A percentile compares a stretch with the other conserved stretches of the same genome.
phyloP scores from a whole-genome alignment of 2,329 filamentous ascomycete genomes.

The Ophiobolus disseminans region DNA sequence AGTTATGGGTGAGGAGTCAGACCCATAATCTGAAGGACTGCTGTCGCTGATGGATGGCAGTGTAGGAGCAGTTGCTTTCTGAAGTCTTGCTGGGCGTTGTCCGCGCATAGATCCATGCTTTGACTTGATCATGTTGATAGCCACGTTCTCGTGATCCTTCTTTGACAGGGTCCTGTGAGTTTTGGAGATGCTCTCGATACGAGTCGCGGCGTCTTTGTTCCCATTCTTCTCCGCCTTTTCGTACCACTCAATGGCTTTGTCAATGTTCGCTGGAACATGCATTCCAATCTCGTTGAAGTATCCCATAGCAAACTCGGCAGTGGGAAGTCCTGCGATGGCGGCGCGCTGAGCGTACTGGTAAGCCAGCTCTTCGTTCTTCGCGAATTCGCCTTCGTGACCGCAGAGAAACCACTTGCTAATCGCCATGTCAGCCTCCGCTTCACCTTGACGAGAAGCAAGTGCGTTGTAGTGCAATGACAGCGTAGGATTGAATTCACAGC shows the following conservation, averaged over 20 bases:
- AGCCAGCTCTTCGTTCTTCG: conserved; percentile 93
- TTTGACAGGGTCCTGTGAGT: conserved; percentile 81
- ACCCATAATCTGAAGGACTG: conserved; percentile 45
- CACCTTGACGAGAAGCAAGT: conserved; percentile 87
- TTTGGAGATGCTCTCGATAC: conserved; percentile 83
- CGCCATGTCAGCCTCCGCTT: conserved; percentile 91
- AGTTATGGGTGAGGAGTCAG: conserved; percentile 31
- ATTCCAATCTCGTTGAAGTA: conserved; percentile 99
- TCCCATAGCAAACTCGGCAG: conserved; percentile 93
- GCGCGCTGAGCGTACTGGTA: conserved; percentile 91
- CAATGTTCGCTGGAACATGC: conserved; percentile 80
- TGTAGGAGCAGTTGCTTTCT: conserved; percentile 42
- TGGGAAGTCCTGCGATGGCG: conserved; percentile 79
- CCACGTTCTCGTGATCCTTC: conserved; percentile 90
- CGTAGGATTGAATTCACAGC: conserved; percentile 92
- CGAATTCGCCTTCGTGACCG: conserved; percentile 88
- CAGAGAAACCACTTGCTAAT: conserved; percentile 99
- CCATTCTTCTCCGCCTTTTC: conserved; percentile 86
- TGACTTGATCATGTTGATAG: conserved; percentile 80
- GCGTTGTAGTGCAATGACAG: conserved; percentile 96
- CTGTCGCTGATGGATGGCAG: conserved; percentile 51
- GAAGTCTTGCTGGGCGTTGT: conserved; percentile 54
- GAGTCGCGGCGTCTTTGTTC: conserved; percentile 83
- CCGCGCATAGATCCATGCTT: conserved; percentile 61
- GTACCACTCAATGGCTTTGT: conserved; percentile 88